Evolutionary conservation across 179 eudicot species (phyloP), one percentile per base, ranked within the genome.

Genomic region (Sideroxylon spinosum): DNA sequence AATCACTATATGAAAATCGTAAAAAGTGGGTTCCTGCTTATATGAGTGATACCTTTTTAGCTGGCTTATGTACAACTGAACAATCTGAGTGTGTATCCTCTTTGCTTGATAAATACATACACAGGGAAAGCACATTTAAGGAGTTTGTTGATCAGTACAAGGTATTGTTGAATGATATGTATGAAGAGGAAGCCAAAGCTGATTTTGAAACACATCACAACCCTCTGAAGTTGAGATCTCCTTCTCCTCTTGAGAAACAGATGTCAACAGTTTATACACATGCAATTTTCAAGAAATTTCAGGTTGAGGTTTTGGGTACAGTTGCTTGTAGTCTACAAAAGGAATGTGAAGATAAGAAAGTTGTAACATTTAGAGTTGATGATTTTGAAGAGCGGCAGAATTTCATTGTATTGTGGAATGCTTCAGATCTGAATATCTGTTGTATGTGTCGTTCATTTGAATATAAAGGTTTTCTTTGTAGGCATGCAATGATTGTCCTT

Each of bases 221-320:
- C 64, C 80, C 75, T 75, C 89, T 85, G 19, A 55, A 68, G 7
- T 71, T 90, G 50, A 84, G 82, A 75, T 85, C 90, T 79, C 85
- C 79, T 37, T 88, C 89, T 32, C 91, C 91, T 72, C 84, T 88
- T 56, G 91, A 86, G 84, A 88, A 86, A 76, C 91, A 87, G 72
- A 85, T 87, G 90, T 82, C 90, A 67, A 78, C 65, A 32, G 68
- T 86, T 25, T 90, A 88, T 63, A 90, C 93, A 29, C 79, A 71
- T 75, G 78, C 85, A 25, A 81, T 90, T 72, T 90, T 85, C 78
- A 84, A 84, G 81, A 85, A 85, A 75, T 88, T 85, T 74, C 93
- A 90, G 79, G 88, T 72, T 72, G 93, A 90, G 83, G 86, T 88
- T 60, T 85, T 85, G 78, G 91, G 89, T 73, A 81, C 82, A 11